phyloP scores from a whole-genome alignment of 2,329 filamentous ascomycete genomes.

The Beauveria varroae region DNA sequence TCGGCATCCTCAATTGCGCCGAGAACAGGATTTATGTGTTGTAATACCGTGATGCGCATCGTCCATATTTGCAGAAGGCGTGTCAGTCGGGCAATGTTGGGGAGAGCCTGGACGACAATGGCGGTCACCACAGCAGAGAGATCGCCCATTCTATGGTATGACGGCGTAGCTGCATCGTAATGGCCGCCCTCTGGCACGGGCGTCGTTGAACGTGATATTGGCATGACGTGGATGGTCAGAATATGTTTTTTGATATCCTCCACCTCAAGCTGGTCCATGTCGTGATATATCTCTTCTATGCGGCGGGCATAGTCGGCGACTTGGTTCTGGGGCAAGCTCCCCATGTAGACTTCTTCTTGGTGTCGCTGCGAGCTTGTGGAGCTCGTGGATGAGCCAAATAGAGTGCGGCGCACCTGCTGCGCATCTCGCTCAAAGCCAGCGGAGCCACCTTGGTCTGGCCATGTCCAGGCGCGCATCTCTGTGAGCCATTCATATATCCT shows the following conservation, averaged over 20 bases:
- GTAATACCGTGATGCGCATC: conserved; percentile 65
- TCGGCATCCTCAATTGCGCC: conserved; percentile 59
- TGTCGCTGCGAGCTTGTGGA: conserved; percentile 14
- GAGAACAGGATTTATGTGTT: conserved; percentile 63
- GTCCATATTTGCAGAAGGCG: conserved; percentile 72
- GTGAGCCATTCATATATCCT: conserved; percentile 66
- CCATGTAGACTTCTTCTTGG: conserved; percentile 47
- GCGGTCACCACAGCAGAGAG: conserved; percentile 85
- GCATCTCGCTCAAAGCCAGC: conserved; percentile 45
- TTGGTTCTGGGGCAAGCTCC: conserved; percentile 58
- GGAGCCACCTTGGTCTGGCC: conserved; percentile 43
- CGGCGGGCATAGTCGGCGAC: conserved; percentile 64
- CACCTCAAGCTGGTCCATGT: conserved; percentile 63
- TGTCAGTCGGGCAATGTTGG: conserved; percentile 67
- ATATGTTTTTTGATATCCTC: conserved; percentile 89
- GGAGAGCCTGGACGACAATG: conserved; percentile 82
- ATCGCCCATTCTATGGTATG: conserved; percentile 72
- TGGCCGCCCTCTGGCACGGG: conserved; percentile 25
- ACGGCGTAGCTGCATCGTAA: conserved; percentile 19
- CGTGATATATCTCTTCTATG: conserved; percentile 63
- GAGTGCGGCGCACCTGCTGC: conserved; percentile 29
- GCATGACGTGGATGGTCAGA: conserved; percentile 68
- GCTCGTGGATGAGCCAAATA: conserved; percentile 19
- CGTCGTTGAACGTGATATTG: conserved; percentile 32
- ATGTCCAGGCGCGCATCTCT: conserved; percentile 58